These are phyloP conservation scores for Hemileia vastatrix DNA, from an alignment of 1,284 basidiomycete genomes.

Conservation along the genomic window DNA sequence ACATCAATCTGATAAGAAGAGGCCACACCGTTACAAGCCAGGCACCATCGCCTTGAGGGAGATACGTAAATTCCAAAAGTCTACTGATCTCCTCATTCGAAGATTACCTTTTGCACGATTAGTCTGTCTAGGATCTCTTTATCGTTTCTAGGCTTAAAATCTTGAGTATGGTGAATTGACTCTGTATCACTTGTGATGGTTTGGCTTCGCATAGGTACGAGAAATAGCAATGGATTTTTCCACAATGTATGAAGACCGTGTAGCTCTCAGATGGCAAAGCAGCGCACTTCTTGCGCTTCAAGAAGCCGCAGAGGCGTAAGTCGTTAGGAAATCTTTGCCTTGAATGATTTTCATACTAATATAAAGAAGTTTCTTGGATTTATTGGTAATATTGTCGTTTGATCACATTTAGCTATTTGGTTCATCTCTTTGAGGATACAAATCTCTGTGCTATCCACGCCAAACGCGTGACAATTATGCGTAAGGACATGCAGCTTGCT, in stretches of 20 bases:
- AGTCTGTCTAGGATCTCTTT: slow-evolving; percentile 44
- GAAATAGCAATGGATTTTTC: slow-evolving; percentile 67
- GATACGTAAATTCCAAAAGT: slow-evolving; percentile 35
- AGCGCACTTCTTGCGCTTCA: slow-evolving; percentile 81
- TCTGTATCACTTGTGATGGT: background rate
- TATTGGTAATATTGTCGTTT: background rate
- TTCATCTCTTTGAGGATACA: slow-evolving; percentile 93
- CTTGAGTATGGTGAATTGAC: background rate
- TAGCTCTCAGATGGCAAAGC: slow-evolving; percentile 75
- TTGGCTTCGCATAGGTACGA: slow-evolving; percentile 57
- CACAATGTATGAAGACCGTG: slow-evolving; percentile 44
- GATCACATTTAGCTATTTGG: slow-evolving; percentile 49
- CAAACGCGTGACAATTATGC: slow-evolving; percentile 97
- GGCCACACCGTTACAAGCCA: slow-evolving; percentile 30
- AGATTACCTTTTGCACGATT: slow-evolving; percentile 30
- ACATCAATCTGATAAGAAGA: slow-evolving; percentile 22
- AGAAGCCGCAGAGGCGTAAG: slow-evolving; percentile 84
- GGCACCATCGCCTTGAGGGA: slow-evolving; percentile 36
- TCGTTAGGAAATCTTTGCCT: background rate
- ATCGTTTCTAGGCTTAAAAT: slow-evolving; percentile 41
- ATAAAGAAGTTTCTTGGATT: background rate
- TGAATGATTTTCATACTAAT: background rate
- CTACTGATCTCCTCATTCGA: slow-evolving; percentile 38
- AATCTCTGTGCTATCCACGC: slow-evolving; percentile 85
- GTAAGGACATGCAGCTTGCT: slow-evolving; percentile 90